A percentile compares a stretch with the other conserved stretches of the same genome.
Conservation (phyloP, 768 basidiomycete genomes). For the Calocera viscosa region DNA sequence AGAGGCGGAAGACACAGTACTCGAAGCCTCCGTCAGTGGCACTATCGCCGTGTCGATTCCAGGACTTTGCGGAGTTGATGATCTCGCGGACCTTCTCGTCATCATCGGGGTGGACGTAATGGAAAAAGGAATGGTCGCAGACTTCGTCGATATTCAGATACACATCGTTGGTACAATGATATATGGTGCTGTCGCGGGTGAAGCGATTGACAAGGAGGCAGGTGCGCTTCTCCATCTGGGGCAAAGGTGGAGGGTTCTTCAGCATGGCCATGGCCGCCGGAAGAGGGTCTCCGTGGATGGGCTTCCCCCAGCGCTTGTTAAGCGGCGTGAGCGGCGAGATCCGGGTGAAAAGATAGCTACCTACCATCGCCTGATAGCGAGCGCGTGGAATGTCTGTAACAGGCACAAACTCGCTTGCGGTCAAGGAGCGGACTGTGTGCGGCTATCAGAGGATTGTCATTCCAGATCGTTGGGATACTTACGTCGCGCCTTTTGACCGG, state of each 20-base stretch:
- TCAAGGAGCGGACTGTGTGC: not conserved
- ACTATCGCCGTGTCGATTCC: slow-evolving; percentile 1
- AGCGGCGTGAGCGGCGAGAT: not conserved
- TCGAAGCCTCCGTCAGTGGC: slow-evolving; percentile 1
- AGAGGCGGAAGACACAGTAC: slow-evolving; percentile 3
- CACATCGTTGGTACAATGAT: not conserved
- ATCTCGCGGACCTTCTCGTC: slow-evolving; percentile 1
- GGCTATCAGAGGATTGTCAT: not conserved
- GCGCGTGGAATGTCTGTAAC: not conserved
- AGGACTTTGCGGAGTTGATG: slow-evolving; percentile 3
- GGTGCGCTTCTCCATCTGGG: slow-evolving; percentile 6
- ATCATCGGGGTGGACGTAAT: slow-evolving; percentile 2
- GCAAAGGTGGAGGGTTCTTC: slow-evolving; percentile 5
- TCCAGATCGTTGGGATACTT: not conserved
- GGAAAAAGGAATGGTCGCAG: not conserved
- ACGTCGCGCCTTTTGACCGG: slow-evolving; percentile 7
- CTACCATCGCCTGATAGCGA: slow-evolving; percentile 2
- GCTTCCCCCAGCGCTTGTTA: slow-evolving; percentile 2
- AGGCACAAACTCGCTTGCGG: slow-evolving; percentile 1
- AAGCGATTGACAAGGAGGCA: not conserved
- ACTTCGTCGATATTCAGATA: slow-evolving; percentile 4
- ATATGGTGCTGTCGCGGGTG: slow-evolving; percentile 3
- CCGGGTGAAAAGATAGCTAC: not conserved
- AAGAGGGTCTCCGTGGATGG: slow-evolving; percentile 1
- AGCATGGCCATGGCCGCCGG: not conserved